Evolutionary conservation across 768 basidiomycete genomes (phyloP).

Genomic region (Chalciporus piperatus): DNA sequence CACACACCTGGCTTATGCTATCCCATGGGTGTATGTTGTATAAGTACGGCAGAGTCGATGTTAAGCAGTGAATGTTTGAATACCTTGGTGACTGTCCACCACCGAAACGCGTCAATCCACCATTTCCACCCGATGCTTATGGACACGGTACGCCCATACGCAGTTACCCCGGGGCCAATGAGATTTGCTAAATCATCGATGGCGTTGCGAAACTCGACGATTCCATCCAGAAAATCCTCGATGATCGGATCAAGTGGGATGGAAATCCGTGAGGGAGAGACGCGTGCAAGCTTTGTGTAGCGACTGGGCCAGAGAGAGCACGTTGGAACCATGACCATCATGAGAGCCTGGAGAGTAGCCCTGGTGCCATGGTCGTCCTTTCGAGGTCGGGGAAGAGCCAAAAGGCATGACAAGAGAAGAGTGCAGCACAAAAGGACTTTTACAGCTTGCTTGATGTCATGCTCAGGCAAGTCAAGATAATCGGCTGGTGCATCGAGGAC

Average conservation of each 20-base stretch:
- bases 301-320: slow-evolving; percentile 43
- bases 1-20: slow-evolving; percentile 24
- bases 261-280: slow-evolving; percentile 21
- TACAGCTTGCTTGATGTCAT: not conserved
- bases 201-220: slow-evolving; percentile 45
- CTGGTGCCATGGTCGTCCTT: slow-evolving; percentile 16
- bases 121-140: slow-evolving; percentile 32
- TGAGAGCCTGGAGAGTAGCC: slow-evolving; percentile 35
- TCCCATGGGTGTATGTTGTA: not conserved
- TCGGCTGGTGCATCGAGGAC: not conserved
- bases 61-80: too few species aligned
- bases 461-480: not conserved
- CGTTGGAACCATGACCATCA: slow-evolving; percentile 42
- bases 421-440: slow-evolving; percentile 1
- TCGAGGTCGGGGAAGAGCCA: slow-evolving; percentile 7
- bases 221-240: slow-evolving; percentile 35
- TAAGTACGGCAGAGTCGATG: not conserved
- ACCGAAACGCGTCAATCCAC: slow-evolving; percentile 36
- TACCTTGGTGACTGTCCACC: slow-evolving; percentile 30
- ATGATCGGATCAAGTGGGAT: slow-evolving; percentile 38
- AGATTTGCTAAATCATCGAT: slow-evolving; percentile 37
- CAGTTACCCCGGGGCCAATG: slow-evolving; percentile 29
- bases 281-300: slow-evolving; percentile 33
- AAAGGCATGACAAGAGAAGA: slow-evolving; percentile 11
- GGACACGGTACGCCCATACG: slow-evolving; percentile 39